phyloP scores from a whole-genome alignment of 2,329 filamentous ascomycete species.

The Knoxdaviesia proteae region DNA sequence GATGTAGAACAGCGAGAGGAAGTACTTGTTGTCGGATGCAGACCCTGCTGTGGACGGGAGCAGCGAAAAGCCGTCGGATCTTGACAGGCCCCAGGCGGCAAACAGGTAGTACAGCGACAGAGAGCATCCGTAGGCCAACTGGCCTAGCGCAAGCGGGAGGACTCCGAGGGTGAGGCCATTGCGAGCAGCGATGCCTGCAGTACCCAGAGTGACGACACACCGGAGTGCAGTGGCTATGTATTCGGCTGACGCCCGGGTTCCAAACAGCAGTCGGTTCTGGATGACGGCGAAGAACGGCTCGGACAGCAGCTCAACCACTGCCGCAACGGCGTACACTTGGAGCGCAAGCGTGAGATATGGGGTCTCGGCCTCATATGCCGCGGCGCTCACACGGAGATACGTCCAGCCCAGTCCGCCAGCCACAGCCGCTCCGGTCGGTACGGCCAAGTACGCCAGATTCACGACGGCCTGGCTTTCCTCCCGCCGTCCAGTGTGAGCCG shows the following conservation, averaged over 20 bases:
- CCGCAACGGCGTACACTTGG: conserved; percentile 32
- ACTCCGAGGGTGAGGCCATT: conserved; percentile 41
- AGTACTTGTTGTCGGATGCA: conserved; percentile 16
- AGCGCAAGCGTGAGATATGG: conserved; percentile 36
- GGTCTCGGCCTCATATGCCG: conserved; percentile 26
- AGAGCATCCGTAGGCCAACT: conserved; percentile 51
- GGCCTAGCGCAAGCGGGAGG: conserved; percentile 74
- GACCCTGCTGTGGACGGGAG: conserved; percentile 21
- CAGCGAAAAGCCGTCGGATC: conserved; percentile 45
- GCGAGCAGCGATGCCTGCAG: conserved; percentile 41
- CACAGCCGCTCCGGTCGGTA: conserved; percentile 45
- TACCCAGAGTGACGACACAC: conserved; percentile 52
- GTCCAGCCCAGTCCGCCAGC: conserved; percentile 42
- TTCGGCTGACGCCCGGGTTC: conserved; percentile 63
- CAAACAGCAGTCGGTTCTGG: conserved; percentile 63
- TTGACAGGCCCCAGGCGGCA: conserved; percentile 36
- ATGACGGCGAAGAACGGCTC: conserved; percentile 82
- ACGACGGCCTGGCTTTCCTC: conserved; percentile 51
- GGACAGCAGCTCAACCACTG: conserved; percentile 54
- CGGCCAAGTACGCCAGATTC: conserved; percentile 69
- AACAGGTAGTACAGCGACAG: conserved; percentile 51
- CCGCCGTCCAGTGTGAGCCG: conserved; percentile 4
- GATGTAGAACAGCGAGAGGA: conserved; percentile 42
- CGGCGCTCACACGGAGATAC: conserved; percentile 36
- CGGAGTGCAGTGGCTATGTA: conserved; percentile 59